Evolutionary conservation across 23 red algal species (phyloP).

Genomic region (Chondrus crispus): DNA sequence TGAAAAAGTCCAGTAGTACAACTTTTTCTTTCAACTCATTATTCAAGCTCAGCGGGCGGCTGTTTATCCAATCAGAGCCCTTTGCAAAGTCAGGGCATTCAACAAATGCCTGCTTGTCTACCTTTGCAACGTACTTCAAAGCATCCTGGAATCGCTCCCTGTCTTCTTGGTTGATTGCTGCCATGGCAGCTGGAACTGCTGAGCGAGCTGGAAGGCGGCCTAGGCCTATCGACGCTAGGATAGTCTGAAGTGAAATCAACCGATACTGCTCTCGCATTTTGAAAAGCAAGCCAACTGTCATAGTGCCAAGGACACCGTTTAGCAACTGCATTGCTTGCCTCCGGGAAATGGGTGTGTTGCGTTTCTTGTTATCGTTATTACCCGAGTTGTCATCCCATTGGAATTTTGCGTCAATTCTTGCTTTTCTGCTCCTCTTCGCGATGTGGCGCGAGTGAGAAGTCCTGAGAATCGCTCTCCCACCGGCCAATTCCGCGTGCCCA

Average conservation of each 20-base stretch:
- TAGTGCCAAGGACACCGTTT: conserved; percentile 20
- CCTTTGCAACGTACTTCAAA: conserved; percentile 38
- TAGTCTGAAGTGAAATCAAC: conserved; percentile 19
- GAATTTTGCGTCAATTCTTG: neutral
- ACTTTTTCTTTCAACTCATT: conserved; percentile 59
- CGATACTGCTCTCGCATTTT: conserved; percentile 37
- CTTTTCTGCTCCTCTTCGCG: no score
- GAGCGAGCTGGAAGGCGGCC: neutral
- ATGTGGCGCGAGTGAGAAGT: no score
- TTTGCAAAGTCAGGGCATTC: conserved; percentile 45
- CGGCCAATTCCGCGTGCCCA: no score
- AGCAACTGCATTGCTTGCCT: conserved; percentile 38
- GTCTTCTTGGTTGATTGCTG: neutral
- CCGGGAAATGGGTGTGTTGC: conserved; percentile 55
- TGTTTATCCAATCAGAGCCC: conserved; percentile 68
- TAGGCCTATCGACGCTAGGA: conserved; percentile 41
- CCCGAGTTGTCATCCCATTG: neutral
- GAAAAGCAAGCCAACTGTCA: conserved; percentile 20
- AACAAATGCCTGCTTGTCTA: conserved; percentile 2
- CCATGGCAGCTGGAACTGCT: neutral
- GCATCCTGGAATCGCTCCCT: conserved; percentile 2
- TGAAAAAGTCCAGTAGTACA: conserved; percentile 75
- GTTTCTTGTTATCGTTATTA: neutral
- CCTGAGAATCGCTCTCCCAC: no score
- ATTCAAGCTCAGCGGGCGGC: conserved; percentile 30